Percentiles rank a stretch among this genome's conserved stretches.
Conservation (phyloP, 345 rosid species). For the Syzygium oleosum region DNA sequence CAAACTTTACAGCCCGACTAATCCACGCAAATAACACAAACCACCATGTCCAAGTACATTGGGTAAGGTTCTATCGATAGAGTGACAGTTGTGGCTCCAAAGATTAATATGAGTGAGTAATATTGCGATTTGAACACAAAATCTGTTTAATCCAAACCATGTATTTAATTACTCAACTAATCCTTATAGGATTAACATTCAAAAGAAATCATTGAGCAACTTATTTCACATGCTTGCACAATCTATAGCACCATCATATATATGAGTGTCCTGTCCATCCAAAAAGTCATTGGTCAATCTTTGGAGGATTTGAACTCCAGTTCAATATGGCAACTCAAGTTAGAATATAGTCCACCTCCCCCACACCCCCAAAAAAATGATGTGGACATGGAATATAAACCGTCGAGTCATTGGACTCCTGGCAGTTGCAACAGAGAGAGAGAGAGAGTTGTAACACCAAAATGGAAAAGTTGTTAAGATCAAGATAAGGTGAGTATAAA, state of each 20-base stretch:
- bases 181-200: not conserved
- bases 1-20: not conserved
- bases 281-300: not conserved
- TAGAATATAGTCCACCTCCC: not conserved
- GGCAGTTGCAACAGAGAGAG: not conserved
- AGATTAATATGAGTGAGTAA: not conserved
- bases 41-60: not conserved
- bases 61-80: not conserved
- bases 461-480: not conserved
- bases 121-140: not conserved
- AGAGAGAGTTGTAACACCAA: not conserved
- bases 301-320: not conserved
- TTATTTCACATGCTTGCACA: not conserved
- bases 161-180: not conserved
- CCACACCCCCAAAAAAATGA: not conserved
- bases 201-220: not conserved
- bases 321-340: not conserved
- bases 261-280: not conserved
- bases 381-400: not conserved
- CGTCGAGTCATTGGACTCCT: not conserved
- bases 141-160: not conserved
- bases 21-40: not conserved
- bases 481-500: not conserved
- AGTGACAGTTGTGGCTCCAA: not conserved
- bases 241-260: not conserved